A percentile compares a stretch with the other conserved stretches of the same genome.
Evolutionary conservation across 441 rosid species (phyloP).

Genomic region (Pelargonium australe): DNA sequence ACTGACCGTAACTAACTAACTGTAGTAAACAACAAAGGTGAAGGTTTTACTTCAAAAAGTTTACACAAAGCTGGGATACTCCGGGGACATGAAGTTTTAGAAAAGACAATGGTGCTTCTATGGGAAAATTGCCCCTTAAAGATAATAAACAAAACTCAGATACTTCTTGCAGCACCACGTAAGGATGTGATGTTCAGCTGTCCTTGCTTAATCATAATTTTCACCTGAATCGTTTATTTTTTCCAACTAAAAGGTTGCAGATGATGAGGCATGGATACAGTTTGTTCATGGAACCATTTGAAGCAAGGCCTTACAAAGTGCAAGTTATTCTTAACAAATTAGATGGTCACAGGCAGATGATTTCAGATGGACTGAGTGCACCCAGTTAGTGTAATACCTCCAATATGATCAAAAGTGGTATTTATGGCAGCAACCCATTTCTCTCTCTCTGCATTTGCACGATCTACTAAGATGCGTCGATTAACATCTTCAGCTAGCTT

Average conservation of each 20-base stretch:
- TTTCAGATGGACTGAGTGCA: background rate
- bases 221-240: background rate
- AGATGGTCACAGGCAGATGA: background rate
- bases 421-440: constrained; percentile 17
- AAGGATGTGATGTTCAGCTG: background rate
- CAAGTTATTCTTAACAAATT: background rate
- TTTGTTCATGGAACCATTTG: background rate
- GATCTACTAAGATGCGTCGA: constrained; percentile 11
- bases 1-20: too few relatives aligned
- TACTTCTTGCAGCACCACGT: background rate
- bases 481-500: constrained; percentile 23
- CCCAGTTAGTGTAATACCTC: constrained; percentile 4
- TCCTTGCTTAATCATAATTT: background rate
- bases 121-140: too few relatives aligned
- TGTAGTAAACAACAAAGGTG: too few relatives aligned
- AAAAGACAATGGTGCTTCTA: too few relatives aligned
- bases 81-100: too few relatives aligned
- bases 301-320: background rate
- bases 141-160: background rate
- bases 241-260: background rate
- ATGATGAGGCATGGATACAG: background rate
- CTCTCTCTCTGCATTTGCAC: constrained; percentile 15
- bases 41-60: too few relatives aligned
- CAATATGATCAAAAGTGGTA: constrained; percentile 13
- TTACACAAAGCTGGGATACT: too few relatives aligned